phyloP scores from a whole-genome alignment of 805 yeast species.

The Spathaspora girioi region DNA sequence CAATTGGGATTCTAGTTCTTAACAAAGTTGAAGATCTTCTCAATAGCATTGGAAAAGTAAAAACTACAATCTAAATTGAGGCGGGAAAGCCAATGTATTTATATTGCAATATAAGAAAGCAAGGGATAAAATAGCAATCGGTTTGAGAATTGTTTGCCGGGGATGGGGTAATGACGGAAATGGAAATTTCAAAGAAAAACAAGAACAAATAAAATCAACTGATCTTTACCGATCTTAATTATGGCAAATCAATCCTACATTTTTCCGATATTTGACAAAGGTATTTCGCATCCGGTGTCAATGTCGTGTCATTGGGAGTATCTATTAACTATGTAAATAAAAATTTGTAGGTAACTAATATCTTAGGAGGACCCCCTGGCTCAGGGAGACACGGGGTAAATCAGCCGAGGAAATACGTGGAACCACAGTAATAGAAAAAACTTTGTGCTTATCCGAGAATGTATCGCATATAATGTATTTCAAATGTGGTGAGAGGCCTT shows the following conservation, averaged over 20 bases:
- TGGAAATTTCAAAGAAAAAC: neutral
- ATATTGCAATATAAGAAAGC: neutral
- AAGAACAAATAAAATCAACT: neutral
- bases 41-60: slow-evolving; percentile 1
- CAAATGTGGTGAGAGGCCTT: neutral
- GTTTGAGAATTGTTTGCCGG: neutral
- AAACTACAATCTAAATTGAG: neutral
- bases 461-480: neutral
- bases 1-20: neutral
- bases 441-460: neutral
- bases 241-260: neutral
- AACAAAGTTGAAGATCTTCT: slow-evolving; percentile 2
- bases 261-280: too few species aligned
- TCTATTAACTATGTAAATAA: too few species aligned
- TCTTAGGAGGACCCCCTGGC: too few species aligned
- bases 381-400: too few species aligned
- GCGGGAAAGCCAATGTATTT: neutral
- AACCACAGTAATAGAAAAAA: neutral
- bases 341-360: too few species aligned
- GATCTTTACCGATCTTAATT: neutral
- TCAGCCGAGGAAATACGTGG: neutral
- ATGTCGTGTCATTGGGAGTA: too few species aligned
- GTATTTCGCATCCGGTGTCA: too few species aligned
- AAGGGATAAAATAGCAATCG: neutral
- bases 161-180: neutral